These are phyloP conservation scores for Corylus avellana DNA, from an alignment of 306 rosid species.

Conservation along the genomic window DNA sequence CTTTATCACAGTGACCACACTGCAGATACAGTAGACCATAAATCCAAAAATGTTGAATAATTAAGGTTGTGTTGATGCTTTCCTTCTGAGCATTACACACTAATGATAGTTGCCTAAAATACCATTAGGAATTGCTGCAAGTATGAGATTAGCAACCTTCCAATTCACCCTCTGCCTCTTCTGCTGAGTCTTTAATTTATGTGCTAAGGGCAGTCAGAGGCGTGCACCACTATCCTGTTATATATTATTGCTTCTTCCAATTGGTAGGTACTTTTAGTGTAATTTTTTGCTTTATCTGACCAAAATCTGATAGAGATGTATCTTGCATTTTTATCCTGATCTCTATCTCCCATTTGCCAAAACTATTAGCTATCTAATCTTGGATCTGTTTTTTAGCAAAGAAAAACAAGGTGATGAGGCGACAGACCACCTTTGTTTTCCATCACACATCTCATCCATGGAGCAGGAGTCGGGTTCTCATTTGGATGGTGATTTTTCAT, in stretches of 20 bases:
- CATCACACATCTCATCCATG: conserved; percentile 97
- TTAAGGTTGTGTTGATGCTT: background rate
- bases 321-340: conserved; percentile 5
- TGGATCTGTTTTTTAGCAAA: conserved; percentile 45
- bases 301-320: background rate
- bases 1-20: background rate
- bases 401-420: conserved; percentile 78
- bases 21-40: background rate
- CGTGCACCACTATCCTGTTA: background rate
- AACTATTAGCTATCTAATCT: conserved; percentile 1
- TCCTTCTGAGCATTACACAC: background rate
- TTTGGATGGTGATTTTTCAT: conserved; percentile 79
- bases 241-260: background rate
- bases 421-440: conserved; percentile 85
- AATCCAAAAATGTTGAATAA: background rate
- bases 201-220: background rate
- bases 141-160: conserved; percentile 7
- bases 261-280: background rate
- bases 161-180: background rate
- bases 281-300: background rate
- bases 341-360: background rate
- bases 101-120: background rate
- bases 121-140: background rate
- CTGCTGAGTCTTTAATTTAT: background rate
- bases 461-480: conserved; percentile 86